Evolutionary conservation across 2,329 filamentous ascomycete species (phyloP).

Genomic region (Emmonsia crescens): DNA sequence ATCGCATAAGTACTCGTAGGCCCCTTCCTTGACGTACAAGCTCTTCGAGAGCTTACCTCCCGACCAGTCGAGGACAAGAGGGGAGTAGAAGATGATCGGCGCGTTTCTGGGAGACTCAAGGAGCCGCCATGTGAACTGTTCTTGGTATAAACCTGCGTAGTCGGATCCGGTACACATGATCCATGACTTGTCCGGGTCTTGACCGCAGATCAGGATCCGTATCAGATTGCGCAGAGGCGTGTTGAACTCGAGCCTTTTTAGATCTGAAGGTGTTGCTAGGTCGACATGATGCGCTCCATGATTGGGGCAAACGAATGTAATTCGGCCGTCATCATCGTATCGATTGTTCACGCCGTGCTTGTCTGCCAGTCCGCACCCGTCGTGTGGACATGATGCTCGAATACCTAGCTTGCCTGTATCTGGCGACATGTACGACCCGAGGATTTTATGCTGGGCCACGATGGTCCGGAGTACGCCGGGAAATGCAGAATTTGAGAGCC

Average conservation of each 20-base stretch:
- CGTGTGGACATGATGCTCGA: constrained; percentile 9
- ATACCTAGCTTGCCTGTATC: constrained; percentile 11
- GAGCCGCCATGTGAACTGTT: constrained; percentile 8
- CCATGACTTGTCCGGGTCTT: constrained; percentile 4
- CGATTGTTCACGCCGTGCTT: constrained; percentile 14
- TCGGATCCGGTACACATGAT: constrained; percentile 11
- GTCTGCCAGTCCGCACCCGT: constrained; percentile 13
- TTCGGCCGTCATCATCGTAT: constrained; percentile 2
- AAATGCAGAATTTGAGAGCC: background rate
- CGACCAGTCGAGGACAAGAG: background rate
- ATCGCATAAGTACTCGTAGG: background rate
- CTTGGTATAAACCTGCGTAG: constrained; percentile 13
- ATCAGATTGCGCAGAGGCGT: background rate
- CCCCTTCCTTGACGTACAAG: background rate
- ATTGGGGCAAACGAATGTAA: background rate
- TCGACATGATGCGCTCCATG: background rate
- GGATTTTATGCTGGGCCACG: background rate
- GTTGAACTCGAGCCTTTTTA: background rate
- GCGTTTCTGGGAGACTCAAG: background rate
- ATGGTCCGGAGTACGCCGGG: background rate
- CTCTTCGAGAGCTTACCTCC: background rate
- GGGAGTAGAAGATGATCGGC: background rate
- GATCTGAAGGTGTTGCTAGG: background rate
- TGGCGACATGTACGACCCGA: background rate
- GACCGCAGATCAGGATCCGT: background rate